Base-by-base conservation (phyloP, 768 basidiomycete genomes). In the Leccinellum luteum region DNA sequence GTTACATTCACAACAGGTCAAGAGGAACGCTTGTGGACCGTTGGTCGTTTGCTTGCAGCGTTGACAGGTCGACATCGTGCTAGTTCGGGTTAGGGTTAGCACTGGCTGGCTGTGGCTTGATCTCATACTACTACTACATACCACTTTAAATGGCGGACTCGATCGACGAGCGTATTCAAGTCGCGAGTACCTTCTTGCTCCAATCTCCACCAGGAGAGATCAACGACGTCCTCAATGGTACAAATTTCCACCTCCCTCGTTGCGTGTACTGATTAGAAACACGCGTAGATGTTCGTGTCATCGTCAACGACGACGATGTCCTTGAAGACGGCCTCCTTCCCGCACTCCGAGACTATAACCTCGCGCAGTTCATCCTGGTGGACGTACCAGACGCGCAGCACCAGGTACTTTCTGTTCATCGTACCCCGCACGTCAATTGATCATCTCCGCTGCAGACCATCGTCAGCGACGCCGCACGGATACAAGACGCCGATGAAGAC, bases 131-230 rank as follows among this genome's bases (percentile, higher is more conserved):
- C n/a, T n/a, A n/a, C n/a, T n/a, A n/a, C n/a, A n/a, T n/a, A 28
- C 6, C 28, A 7, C 28, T 28, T 28, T 28, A 7, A 28, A 28
- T 28, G 28, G 81, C 84, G 61, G 70, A 61, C 55, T 7, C 78
- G 4, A 48, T 23, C 51, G 73, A 77, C 52, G 85, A 88, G 66
- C 84, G 87, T 28, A 84, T 92, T 48, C 77, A 84, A 66, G 81
- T 82, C 8, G 94, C 89, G 23, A 86, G 90, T 25, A 79, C 79
- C 31, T 91, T 97, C 66, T 77, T 98, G 30, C 79, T 92, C 1
- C 95, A 97, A 70, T 86, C 92, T 1, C 95, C 95, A 25, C 95
- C 95, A 1, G 95, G 95, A 47, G 91, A 98, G 77, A 94, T 98
- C 63, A 97, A 96, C 73, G 95, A 98, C 75, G 94, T 97, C 17